phyloP scores from a whole-genome alignment of 257 asterid genomes.

The Linaria vulgaris region DNA sequence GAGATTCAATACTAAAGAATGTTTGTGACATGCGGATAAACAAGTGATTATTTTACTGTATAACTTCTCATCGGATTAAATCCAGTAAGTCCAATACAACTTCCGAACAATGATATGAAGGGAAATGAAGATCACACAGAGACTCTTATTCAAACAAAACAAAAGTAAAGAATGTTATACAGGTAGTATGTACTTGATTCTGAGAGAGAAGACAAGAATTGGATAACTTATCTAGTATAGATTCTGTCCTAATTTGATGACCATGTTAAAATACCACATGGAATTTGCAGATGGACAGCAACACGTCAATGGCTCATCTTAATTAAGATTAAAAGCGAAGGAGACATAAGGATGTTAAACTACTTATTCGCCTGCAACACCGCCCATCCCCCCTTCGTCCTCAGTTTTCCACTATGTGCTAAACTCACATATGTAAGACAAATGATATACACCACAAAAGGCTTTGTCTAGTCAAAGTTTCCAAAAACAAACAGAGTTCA shows the following conservation, averaged over 20 bases:
- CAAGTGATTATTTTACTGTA: constrained; percentile 11
- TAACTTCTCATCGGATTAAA: constrained; percentile 18
- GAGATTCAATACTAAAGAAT: too few species aligned
- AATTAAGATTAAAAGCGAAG: constrained; percentile 81
- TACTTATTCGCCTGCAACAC: constrained; percentile 66
- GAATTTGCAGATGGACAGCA: constrained; percentile 35
- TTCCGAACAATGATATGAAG: constrained; percentile 14
- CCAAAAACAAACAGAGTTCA: neutral
- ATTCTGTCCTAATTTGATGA: constrained; percentile 36
- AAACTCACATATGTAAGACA: constrained; percentile 34
- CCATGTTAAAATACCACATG: constrained; percentile 27
- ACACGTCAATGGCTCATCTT: constrained; percentile 31
- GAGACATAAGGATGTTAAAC: constrained; percentile 83
- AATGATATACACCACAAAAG: constrained; percentile 19
- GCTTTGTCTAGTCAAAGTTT: constrained; percentile 13
- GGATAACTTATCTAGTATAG: constrained; percentile 33
- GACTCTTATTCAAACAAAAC: constrained; percentile 18
- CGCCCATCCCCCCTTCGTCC: constrained; percentile 72
- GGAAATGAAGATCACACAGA: neutral
- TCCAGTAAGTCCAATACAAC: constrained; percentile 6
- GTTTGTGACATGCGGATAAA: too few species aligned
- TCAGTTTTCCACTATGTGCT: constrained; percentile 87
- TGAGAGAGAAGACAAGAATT: constrained; percentile 26
- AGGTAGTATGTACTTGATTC: constrained; percentile 28
- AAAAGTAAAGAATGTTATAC: constrained; percentile 21